A percentile compares a stretch with the other conserved stretches of the same genome.
Conservation (phyloP, 164 flowering plant species). For the Liquidambar formosana region DNA sequence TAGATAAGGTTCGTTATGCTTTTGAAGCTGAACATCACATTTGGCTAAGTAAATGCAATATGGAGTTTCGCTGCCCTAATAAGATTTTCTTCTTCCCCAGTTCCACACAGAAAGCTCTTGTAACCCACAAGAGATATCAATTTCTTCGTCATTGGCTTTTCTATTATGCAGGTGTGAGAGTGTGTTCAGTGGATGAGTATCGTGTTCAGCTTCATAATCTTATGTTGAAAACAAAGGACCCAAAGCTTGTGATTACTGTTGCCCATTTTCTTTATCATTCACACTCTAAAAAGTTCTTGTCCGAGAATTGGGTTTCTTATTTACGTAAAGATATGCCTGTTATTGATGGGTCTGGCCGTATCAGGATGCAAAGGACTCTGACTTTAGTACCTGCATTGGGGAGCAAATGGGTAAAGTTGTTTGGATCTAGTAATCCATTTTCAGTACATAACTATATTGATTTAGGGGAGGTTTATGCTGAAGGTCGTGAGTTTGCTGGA, state of each 20-base stretch:
- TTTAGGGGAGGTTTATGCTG: neutral
- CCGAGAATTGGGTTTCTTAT: neutral
- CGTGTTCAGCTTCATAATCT: too few relatives aligned
- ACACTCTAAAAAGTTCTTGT: neutral
- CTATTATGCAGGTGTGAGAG: neutral
- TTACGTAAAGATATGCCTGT: neutral
- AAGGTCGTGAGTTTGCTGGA: too few relatives aligned
- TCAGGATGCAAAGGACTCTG: neutral
- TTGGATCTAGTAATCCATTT: neutral
- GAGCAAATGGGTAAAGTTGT: conserved; percentile 15
- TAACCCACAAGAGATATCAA: neutral
- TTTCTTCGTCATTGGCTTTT: conserved; percentile 14
- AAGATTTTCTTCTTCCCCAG: conserved; percentile 15
- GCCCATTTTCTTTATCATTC: conserved; percentile 14
- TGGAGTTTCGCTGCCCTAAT: conserved; percentile 15
- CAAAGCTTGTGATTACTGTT: neutral
- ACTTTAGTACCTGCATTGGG: conserved; percentile 10
- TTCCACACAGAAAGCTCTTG: conserved; percentile 4
- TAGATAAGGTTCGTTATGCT: neutral
- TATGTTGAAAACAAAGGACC: too few relatives aligned
- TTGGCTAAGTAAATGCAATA: conserved; percentile 25
- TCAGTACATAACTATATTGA: neutral
- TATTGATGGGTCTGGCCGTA: neutral
- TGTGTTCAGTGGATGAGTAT: too few relatives aligned
- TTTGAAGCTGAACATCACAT: neutral